Conservation (phyloP, 2,329 filamentous ascomycete species). For the Exophiala xenobiotica region DNA sequence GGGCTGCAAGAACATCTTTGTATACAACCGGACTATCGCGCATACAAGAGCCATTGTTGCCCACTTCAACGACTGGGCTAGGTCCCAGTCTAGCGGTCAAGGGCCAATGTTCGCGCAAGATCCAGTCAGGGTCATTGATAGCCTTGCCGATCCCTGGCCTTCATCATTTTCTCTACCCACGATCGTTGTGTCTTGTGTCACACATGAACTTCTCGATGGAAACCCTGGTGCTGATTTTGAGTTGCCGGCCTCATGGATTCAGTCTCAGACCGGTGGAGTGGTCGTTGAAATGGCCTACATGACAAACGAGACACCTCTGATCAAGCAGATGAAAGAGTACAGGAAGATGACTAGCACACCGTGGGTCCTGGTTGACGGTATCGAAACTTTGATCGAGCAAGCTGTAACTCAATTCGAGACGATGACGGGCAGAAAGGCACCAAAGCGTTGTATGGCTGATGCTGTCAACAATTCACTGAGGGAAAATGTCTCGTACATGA, state of each 20-base stretch:
- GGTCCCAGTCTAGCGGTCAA: constrained; percentile 35
- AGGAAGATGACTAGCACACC: constrained; percentile 51
- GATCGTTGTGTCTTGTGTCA: constrained; percentile 74
- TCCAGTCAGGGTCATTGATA: constrained; percentile 55
- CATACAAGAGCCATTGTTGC: constrained; percentile 66
- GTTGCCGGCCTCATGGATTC: constrained; percentile 67
- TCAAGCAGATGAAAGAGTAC: constrained; percentile 64
- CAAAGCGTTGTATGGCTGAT: constrained; percentile 67
- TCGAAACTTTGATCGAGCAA: constrained; percentile 75
- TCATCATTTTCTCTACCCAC: constrained; percentile 63
- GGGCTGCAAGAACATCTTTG: constrained; percentile 71
- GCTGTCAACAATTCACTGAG: constrained; percentile 47
- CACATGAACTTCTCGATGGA: constrained; percentile 62
- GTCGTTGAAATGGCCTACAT: constrained; percentile 74
- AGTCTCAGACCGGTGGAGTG: constrained; percentile 71
- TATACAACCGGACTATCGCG: constrained; percentile 69
- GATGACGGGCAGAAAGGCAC: constrained; percentile 72
- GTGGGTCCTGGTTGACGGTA: constrained; percentile 73
- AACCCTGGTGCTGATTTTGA: constrained; percentile 66
- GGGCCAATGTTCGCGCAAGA: constrained; percentile 37
- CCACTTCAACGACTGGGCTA: constrained; percentile 63
- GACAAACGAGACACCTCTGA: constrained; percentile 68
- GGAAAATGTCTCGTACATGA: constrained; percentile 18
- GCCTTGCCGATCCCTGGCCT: constrained; percentile 64
- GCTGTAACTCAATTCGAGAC: constrained; percentile 80